Base-by-base conservation (phyloP, 2,329 filamentous ascomycete genomes). In the Fusarium oligoseptatum region DNA sequence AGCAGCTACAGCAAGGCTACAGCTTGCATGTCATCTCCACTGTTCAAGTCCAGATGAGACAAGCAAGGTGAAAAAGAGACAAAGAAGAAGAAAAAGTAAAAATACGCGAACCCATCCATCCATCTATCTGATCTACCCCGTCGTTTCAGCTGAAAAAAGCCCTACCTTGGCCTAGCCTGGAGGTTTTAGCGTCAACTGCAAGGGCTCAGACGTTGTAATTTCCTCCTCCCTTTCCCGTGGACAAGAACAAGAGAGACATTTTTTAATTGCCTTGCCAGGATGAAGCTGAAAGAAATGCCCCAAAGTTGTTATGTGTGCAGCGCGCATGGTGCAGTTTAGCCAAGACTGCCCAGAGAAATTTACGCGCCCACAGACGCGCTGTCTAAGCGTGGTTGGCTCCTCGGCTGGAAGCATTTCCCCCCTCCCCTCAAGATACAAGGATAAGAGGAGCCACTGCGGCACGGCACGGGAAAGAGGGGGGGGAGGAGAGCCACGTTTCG, bases 331-430 rank as follows among this genome's bases (percentile, higher is more conserved):
- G 11, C 32, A 34, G 39, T 39, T 41, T 39, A 50, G 32, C 32
- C 32, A 34, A 34, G 32, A 11, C 32, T 27, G 41, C 67, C 24
- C 29, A 58, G 56, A 17, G 17, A 68, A 73, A 62, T 68, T 68
- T 73, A 75, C 71, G 60, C 72, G 73, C 73, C 66, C 39, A 66
- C 71, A 76, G 70, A 67, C 72, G 73, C 73, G 64, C 39, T 55
- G 34, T 43, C 24, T 20, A 56, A 60, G 39, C 41, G 12, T 71
- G 64, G 64, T 70, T 71, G 72, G 73, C 32, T 61, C 14, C 24
- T 15, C 32, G 32, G 32, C 24, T 32, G 48, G 45, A 10, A 20
- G 41, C 41, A 20, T 24, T 32, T 11, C n/a, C 41, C 17, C 20
- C 24, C 37, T 34, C 9, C 4, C 10, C 27, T 29, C 27, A 9